Evolutionary conservation across 1,284 basidiomycete genomes (phyloP), one percentile per base, ranked within the genome.

Genomic region (Ceratobasidium sp.): DNA sequence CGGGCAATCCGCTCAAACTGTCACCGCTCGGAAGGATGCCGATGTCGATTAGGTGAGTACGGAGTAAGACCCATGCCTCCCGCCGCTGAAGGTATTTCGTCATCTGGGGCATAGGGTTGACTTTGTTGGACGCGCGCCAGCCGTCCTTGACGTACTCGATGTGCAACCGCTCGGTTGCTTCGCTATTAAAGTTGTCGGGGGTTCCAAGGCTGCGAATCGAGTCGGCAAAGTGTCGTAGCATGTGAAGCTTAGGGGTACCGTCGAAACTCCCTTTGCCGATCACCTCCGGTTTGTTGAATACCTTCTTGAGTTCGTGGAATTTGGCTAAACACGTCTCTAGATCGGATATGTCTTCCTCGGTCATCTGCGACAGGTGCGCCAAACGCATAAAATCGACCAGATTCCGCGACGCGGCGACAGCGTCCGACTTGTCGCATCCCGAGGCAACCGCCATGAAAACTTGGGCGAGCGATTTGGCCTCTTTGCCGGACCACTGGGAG

Each of bases 361-460:
- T 15, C 8, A 62, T 3, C n/a, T 45, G n/a, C 13, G 32, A 49
- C 10, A n/a, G 42, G 40, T 72, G 71, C 0, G 65, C 45, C 0
- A 20, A 31, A 56, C 20, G 77, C 12, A 80, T 72, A 69, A 81
- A 82, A 64, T 82, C 79, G 0, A 82, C 74, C 0, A 80, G n/a
- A n/a, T n/a, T n/a, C n/a, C n/a, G n/a, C n/a, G n/a, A n/a, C n/a
- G n/a, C n/a, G n/a, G n/a, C n/a, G n/a, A n/a, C n/a, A n/a, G n/a
- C n/a, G n/a, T n/a, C n/a, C n/a, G n/a, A n/a, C n/a, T n/a, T n/a
- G n/a, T n/a, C n/a, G n/a, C n/a, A n/a, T n/a, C n/a, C n/a, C n/a
- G n/a, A n/a, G n/a, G n/a, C n/a, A n/a, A n/a, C n/a, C n/a, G n/a
- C n/a, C n/a, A n/a, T n/a, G n/a, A n/a, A n/a, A n/a, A n/a, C n/a